These are phyloP conservation scores for Aspergillus hiratsukae DNA, from an alignment of 2,329 filamentous ascomycete species.

Conservation along the genomic window DNA sequence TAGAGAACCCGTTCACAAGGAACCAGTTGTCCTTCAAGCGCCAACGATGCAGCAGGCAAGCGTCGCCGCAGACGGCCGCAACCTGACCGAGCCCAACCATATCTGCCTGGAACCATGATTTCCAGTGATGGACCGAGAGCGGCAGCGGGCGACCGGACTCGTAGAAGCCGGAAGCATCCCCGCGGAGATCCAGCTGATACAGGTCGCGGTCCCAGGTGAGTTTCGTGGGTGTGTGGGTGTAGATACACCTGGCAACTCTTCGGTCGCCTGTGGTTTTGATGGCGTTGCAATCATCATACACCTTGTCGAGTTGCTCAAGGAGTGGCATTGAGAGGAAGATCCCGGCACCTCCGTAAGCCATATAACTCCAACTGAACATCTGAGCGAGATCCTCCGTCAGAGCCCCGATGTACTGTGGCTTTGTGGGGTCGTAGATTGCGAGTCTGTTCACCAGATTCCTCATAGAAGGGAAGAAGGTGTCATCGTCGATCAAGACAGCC, in stretches of 20 bases:
- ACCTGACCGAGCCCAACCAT: conserved; percentile 46
- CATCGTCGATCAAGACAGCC: conserved; percentile 55
- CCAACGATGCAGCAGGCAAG: conserved; percentile 52
- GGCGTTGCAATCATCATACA: conserved; percentile 45
- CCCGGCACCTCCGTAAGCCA: conserved; percentile 56
- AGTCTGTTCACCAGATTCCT: conserved; percentile 44
- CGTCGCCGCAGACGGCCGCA: conserved; percentile 45
- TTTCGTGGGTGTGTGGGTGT: conserved; percentile 46
- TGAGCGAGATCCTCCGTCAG: conserved; percentile 51
- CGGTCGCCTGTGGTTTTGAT: conserved; percentile 46
- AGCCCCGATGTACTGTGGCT: conserved; percentile 50
- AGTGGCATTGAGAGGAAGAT: conserved; percentile 51
- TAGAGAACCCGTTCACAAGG: conserved; percentile 53
- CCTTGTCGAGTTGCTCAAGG: conserved; percentile 41
- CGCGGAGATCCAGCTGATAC: conserved; percentile 51
- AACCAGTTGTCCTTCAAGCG: conserved; percentile 36
- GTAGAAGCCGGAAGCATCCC: conserved; percentile 53
- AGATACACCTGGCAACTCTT: conserved; percentile 52
- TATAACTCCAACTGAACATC: conserved; percentile 47
- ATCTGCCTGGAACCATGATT: conserved; percentile 46
- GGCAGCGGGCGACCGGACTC: conserved; percentile 48
- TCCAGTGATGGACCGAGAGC: conserved; percentile 55
- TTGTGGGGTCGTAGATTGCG: conserved; percentile 40
- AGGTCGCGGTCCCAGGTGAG: conserved; percentile 49
- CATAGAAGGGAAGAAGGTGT: conserved; percentile 57